Evolutionary conservation across 129 eudicot species (phyloP), one percentile per base, ranked within the genome.

Genomic region (Pulicaria dysenterica): DNA sequence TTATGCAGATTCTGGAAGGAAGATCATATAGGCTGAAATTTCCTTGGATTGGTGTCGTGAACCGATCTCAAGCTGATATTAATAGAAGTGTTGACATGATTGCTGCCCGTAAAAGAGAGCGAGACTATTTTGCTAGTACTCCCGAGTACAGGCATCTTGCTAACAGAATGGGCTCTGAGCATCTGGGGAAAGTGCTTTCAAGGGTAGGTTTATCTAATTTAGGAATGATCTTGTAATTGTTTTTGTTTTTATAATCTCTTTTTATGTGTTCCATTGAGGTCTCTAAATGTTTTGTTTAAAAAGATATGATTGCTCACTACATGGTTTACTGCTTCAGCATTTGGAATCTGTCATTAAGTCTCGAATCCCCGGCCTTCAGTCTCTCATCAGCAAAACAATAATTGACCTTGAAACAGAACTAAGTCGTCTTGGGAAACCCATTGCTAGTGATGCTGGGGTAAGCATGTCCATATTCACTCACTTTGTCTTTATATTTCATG

Each of bases 31-130:
- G 78, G 86, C 87, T 93, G 70, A 90, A 93, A 75, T 89, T 82
- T 70, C 96, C 98, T 66, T 93, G 98, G 98, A 85, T 93, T 67
- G 98, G 98, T 78, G 95, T 93, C 48, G 98, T 89, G n/a, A 92
- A 92, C 64, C 92, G 96, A 13, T 92, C 98, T 11, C 98, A 92
- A 82, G 95, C 91, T 60, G 98, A 92, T 82, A 92, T 89, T 38
- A 89, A 92, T 70, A 87, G 76, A 71, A 85, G 69, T 66, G 85
- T 87, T 45, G 98, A 93, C 70, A 93, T 93, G 98, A 90, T 93
- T 72, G 85, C 95, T 82, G 90, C 96, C 78, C 87, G 92, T 55
- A 87, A 86, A 45, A 85, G 84, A 71, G 98, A 93, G 74, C 80
- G 89, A 4, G 95, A 93, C 59, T 93, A 90, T 46, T 93, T 91